A percentile compares a stretch with the other conserved stretches of the same genome.
These are phyloP conservation scores for Phytomonas francai DNA, from an alignment of 208 protist species.

Conservation along the genomic window DNA sequence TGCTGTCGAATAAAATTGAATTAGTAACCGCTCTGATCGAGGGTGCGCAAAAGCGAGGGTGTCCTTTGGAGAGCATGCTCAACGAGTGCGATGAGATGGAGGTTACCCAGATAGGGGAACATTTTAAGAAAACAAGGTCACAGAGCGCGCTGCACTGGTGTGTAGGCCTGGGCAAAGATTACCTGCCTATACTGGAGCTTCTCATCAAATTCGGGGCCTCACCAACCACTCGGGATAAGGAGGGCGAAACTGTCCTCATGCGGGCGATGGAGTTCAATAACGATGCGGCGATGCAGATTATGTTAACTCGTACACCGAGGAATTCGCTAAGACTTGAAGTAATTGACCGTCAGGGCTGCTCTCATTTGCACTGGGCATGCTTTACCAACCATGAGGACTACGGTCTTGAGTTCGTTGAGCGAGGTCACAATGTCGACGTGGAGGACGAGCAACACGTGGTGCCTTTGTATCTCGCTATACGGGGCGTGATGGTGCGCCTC, in stretches of 20 bases:
- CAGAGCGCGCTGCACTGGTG: conserved; percentile 81
- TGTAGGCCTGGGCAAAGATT: conserved; percentile 55
- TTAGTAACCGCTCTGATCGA: conserved; percentile 57
- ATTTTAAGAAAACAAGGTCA: conserved; percentile 44
- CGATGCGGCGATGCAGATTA: conserved; percentile 38
- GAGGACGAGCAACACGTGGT: conserved; percentile 59
- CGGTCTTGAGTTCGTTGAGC: conserved; percentile 54
- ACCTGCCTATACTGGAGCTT: conserved; percentile 63
- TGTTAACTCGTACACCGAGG: conserved; percentile 30
- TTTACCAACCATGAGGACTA: conserved; percentile 48
- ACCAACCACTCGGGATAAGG: conserved; percentile 64
- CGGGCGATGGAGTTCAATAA: conserved; percentile 66
- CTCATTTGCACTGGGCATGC: conserved; percentile 71
- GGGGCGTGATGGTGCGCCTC: conserved; percentile 46
- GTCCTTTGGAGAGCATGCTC: conserved; percentile 45
- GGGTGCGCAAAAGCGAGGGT: conserved; percentile 43
- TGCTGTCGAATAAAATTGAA: conserved; percentile 54
- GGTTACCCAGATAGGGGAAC: conserved; percentile 39
- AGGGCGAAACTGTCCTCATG: conserved; percentile 73
- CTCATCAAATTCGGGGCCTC: conserved; percentile 58
- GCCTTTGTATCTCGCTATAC: conserved; percentile 54
- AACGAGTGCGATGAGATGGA: conserved; percentile 78
- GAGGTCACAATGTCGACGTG: conserved; percentile 51
- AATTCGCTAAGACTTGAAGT: conserved; percentile 50
- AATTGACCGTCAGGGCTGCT: conserved; percentile 41